Percentiles rank a stretch among this genome's conserved stretches.
phyloP scores from a whole-genome alignment of 257 asterid genomes.

The Eustoma russellianum region DNA sequence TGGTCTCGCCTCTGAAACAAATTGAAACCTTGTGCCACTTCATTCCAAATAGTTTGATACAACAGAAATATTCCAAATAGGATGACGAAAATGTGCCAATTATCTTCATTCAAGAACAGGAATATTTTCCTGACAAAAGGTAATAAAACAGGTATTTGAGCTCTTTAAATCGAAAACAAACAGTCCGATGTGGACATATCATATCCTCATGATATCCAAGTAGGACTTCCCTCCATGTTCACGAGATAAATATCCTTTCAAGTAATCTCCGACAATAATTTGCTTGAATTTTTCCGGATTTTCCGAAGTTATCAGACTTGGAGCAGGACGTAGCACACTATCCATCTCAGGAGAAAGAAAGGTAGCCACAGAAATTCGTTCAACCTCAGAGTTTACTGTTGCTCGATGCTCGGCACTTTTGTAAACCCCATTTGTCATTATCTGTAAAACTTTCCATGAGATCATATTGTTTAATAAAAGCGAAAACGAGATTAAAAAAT shows the following conservation, averaged over 20 bases:
- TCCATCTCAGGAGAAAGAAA: slow-evolving; percentile 16
- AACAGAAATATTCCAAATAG: too few relatives aligned
- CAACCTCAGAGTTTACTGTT: slow-evolving; percentile 12
- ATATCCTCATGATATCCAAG: slow-evolving; percentile 30
- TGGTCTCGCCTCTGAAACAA: too few relatives aligned
- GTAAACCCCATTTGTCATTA: slow-evolving; percentile 25
- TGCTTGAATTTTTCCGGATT: slow-evolving; percentile 35
- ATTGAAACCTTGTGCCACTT: too few relatives aligned
- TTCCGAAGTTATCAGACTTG: slow-evolving; percentile 24
- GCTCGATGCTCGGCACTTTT: slow-evolving; percentile 29
- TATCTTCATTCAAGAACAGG: too few relatives aligned
- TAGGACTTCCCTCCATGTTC: slow-evolving; percentile 41
- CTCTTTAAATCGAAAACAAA: too few relatives aligned
- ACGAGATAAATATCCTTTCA: slow-evolving; percentile 22
- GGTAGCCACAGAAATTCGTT: slow-evolving; percentile 24
- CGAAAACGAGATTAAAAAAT: background rate
- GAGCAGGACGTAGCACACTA: slow-evolving; percentile 23
- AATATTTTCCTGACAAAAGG: too few relatives aligned
- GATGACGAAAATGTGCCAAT: background rate
- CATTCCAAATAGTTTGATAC: too few relatives aligned
- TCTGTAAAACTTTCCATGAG: slow-evolving; percentile 2
- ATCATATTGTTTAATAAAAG: background rate
- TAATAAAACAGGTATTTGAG: too few relatives aligned
- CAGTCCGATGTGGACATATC: background rate
- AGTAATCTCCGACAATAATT: slow-evolving; percentile 20